Conservation (phyloP, 345 rosid species). For the Eucalyptus sideroxylon region DNA sequence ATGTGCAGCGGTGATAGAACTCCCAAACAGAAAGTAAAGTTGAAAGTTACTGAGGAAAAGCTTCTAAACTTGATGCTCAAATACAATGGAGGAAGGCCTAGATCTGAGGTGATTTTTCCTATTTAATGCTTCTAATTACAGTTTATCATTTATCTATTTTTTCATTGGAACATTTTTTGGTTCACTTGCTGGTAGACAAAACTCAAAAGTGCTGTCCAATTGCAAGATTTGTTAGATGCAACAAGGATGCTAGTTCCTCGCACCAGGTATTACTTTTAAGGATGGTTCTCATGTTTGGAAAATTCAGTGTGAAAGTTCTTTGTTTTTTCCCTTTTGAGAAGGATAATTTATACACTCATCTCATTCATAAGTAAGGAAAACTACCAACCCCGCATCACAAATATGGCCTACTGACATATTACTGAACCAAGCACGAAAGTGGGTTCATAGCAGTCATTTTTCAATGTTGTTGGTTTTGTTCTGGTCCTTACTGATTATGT, state of each 20-base stretch:
- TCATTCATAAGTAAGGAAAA: not conserved
- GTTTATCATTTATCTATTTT: not conserved
- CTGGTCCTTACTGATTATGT: not conserved
- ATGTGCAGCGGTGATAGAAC: constrained; percentile 92
- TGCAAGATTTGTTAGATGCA: constrained; percentile 99
- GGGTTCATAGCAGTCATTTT: not conserved
- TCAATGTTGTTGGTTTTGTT: not conserved
- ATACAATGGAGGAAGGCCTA: constrained; percentile 93
- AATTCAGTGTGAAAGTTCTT: not conserved
- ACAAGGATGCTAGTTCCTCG: constrained; percentile 94
- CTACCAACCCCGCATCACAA: not conserved
- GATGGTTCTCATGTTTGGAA: not conserved
- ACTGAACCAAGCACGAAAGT: not conserved
- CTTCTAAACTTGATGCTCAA: constrained; percentile 90
- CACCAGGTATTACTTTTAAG: constrained; percentile 41
- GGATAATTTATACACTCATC: not conserved
- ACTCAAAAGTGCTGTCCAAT: constrained; percentile 89
- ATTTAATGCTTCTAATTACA: not conserved
- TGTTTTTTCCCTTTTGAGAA: not conserved
- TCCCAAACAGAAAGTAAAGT: constrained; percentile 98
- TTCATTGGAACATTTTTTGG: not conserved
- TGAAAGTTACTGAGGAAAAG: constrained; percentile 96
- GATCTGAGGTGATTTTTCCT: constrained; percentile 56
- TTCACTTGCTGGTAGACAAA: constrained; percentile 59
- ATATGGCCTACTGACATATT: not conserved